Evolutionary conservation across 1,139 yeast species (phyloP), one percentile per base, ranked within the genome.

Genomic region (Blastobotrys arbuscula): DNA sequence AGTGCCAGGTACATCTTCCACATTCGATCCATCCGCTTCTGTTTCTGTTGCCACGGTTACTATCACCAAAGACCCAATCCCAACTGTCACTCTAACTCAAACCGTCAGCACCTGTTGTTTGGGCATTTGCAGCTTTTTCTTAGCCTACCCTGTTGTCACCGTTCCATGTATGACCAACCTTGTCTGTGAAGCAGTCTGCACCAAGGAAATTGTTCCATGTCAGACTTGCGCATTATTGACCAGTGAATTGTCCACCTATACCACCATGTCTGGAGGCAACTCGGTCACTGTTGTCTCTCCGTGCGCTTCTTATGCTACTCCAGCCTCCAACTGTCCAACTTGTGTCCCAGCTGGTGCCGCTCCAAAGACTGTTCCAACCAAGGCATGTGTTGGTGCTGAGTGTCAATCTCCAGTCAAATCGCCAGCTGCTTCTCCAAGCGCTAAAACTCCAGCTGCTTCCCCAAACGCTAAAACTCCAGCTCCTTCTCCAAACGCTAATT

Each of bases 101-200:
- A 56, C 59, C 21, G 54, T 59, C 41, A 56, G 62, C 20, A 56
- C 51, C 38, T 65, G 66, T 53, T 55, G 60, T 44, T 45, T 54
- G 23, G 55, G 59, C 31, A 55, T 53, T 35, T 62, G 64, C 51
- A 47, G 54, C 21, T 50, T 61, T 8, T 41, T 46, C 12, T 57
- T 59, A 16, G 48, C 49, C n/a, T 50, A 59, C 20, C 53, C 59
- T 12, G 57, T 59, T 26, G 40, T 55, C 39, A 30, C 52, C 34
- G 53, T 57, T 20, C 62, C 64, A 41, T 48, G 56, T 20, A 52
- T 58, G 33, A 55, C 58, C 28, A 43, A 42, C 21, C 39, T 41
- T 10, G 46, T 50, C 10, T 57, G 58, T 45, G 55, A 49, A 6
- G 55, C 45, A 26, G 48, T 51, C 2, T 55, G 59, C 35, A 23